Conservation (phyloP, 495 filamentous ascomycete genomes). For the Aspergillus coremiiformis region DNA sequence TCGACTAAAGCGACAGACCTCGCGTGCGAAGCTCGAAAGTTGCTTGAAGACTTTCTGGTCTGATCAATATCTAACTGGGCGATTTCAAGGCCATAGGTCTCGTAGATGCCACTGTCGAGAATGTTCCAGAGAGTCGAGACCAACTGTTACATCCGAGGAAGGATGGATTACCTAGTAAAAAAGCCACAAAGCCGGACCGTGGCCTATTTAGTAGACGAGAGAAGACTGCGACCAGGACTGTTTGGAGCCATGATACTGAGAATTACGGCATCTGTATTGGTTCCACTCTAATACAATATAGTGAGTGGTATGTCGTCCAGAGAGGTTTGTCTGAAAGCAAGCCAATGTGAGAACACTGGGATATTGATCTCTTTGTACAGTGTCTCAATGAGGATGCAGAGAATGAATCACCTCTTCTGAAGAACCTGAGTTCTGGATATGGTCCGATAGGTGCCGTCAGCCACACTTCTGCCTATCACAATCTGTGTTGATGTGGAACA, state of each 20-base stretch:
- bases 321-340: too few species aligned
- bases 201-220: too few species aligned
- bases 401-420: too few species aligned
- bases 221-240: background rate
- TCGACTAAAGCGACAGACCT: background rate
- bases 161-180: background rate
- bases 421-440: too few species aligned
- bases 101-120: background rate
- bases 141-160: background rate
- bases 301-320: background rate
- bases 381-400: too few species aligned
- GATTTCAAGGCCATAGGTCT: background rate
- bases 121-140: background rate
- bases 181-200: background rate
- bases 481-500: too few species aligned
- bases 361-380: too few species aligned
- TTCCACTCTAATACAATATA: background rate
- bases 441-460: background rate
- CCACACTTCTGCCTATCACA: background rate
- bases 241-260: background rate
- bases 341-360: too few species aligned
- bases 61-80: background rate
- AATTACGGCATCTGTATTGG: constrained; percentile 1
- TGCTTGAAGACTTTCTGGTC: background rate
- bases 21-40: background rate